phyloP scores from a whole-genome alignment of 371 early-diverging fungal genomes.

The Mortierella sp. region DNA sequence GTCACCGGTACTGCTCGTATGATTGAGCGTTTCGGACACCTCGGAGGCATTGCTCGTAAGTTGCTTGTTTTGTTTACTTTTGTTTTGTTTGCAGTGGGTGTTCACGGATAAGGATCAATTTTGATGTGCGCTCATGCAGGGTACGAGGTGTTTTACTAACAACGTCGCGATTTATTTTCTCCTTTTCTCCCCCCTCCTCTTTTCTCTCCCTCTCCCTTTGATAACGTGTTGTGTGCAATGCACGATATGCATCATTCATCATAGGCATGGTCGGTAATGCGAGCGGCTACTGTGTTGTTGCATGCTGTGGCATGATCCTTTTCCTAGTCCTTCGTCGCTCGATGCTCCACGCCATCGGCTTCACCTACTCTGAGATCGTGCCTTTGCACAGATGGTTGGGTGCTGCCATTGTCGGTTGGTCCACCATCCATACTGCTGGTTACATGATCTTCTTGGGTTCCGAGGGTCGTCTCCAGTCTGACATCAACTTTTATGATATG shows the following conservation, averaged over 20 bases:
- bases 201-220: background rate
- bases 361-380: constrained; percentile 53
- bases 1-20: background rate
- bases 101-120: background rate
- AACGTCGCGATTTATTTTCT: background rate
- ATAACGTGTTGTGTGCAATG: background rate
- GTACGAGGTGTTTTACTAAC: background rate
- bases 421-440: constrained; percentile 39
- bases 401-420: constrained; percentile 45
- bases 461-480: constrained; percentile 15
- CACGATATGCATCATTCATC: background rate
- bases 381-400: constrained; percentile 57
- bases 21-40: constrained; percentile 17
- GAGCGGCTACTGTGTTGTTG: constrained; percentile 41
- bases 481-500: constrained; percentile 36
- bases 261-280: constrained; percentile 33
- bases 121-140: background rate
- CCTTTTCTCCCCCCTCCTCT: background rate
- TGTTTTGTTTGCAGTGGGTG: background rate
- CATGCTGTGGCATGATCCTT: constrained; percentile 45
- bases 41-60: constrained; percentile 49
- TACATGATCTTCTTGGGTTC: constrained; percentile 34
- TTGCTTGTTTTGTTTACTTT: background rate
- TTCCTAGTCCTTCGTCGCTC: constrained; percentile 56
- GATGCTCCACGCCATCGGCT: constrained; percentile 57